Evolutionary conservation across 225 moss, liverwort and hornwort species (phyloP), one percentile per base, ranked within the genome.

Genomic region (Bryoerythrophyllum caledonicum): DNA sequence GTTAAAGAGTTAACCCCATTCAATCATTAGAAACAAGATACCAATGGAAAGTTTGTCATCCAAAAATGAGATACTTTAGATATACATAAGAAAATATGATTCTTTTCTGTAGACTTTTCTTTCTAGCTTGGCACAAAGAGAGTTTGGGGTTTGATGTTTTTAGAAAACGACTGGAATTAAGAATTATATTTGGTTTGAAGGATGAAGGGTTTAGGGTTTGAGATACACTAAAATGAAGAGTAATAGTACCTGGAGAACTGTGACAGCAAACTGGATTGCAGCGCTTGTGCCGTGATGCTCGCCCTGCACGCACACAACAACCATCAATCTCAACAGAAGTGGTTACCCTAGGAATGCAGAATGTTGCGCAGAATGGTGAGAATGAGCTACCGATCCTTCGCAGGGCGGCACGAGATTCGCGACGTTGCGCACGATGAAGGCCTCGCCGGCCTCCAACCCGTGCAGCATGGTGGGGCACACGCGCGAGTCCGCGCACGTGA

Each of bases 341-440:
- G n/a, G 34, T 34, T 38, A 38, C 38, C 38, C 38, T 38, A 38
- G 38, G 10, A 38, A 38, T 8, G 7, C 10, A 38, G 38, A 38
- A 10, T 38, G 38, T 38, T 9, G 2, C 7, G 38, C 38, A 8
- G n/a, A n/a, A 38, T 38, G 38, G 38, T 10, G 38, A 38, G 38
- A 38, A 10, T 38, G 10, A 38, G 1, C 10, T 72, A 85, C 87
- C 72, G 84, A 84, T 75, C 82, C 87, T 80, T 89, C 94, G 38
- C 77, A 88, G 6, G 96, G 94, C 30, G 93, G 96, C 38, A 96
- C 94, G 83, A 96, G 74, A 76, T 96, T 96, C 61, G 96, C 96
- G 73, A 96, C 96, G 66, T 96, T 96, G 32, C 94, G 90, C 25
- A 94, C 87, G 23, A 86, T 84, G 76, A 96, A 96, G n/a, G 91